Conservation (phyloP, 768 basidiomycete genomes). For the Daedaleopsis sinensis region DNA sequence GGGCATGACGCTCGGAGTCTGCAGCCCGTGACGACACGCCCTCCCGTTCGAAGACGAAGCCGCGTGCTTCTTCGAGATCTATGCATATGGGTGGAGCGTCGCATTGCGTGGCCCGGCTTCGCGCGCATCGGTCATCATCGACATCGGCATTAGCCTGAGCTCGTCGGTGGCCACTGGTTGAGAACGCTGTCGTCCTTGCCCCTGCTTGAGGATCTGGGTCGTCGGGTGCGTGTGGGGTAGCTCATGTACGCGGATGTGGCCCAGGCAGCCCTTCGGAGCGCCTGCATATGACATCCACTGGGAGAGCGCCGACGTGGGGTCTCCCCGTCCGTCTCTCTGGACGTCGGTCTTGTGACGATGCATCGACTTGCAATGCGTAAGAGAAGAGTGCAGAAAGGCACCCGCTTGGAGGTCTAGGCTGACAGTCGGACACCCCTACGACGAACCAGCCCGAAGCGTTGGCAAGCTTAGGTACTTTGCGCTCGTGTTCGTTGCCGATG, state of each 20-base stretch:
- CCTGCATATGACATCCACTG: conserved; percentile 5
- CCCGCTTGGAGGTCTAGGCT: neutral
- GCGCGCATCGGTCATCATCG: no score
- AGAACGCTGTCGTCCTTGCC: no score
- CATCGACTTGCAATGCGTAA: conserved; percentile 1
- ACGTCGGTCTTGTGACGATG: conserved; percentile 9
- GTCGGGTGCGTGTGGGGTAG: neutral
- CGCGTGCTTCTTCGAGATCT: no score
- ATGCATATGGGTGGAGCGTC: no score
- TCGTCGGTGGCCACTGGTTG: no score
- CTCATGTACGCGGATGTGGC: neutral
- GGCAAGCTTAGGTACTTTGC: no score
- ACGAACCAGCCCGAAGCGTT: no score
- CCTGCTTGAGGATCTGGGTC: neutral
- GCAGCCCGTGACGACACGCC: neutral
- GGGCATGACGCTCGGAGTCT: neutral
- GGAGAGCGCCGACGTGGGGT: conserved; percentile 1
- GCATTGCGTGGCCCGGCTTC: no score
- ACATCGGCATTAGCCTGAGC: no score
- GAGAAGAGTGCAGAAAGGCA: neutral
- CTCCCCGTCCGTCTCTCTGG: neutral
- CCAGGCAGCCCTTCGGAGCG: conserved; percentile 1
- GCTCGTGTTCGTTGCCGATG: no score
- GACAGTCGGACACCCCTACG: no score
- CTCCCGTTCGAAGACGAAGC: neutral